A percentile compares a stretch with the other conserved stretches of the same genome.
These are phyloP conservation scores for Pholiota molesta DNA, from an alignment of 768 basidiomycete genomes.

Conservation along the genomic window DNA sequence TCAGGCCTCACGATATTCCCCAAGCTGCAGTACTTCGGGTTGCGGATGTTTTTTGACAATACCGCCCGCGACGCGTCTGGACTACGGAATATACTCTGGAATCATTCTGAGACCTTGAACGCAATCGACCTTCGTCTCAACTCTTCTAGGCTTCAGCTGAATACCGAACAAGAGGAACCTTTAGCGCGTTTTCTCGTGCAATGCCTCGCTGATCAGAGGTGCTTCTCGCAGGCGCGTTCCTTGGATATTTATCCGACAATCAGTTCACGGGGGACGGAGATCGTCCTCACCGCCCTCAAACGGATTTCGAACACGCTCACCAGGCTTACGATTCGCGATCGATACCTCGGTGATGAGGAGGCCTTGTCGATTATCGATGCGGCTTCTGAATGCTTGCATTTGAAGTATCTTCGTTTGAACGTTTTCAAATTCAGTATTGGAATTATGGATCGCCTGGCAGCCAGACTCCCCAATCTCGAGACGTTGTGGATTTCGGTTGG, in stretches of 20 bases:
- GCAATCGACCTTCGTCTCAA: conserved; percentile 42
- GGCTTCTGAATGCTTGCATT: background rate
- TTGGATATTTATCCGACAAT: background rate
- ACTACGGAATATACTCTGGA: conserved; percentile 34
- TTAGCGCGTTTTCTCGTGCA: background rate
- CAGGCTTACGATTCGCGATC: background rate
- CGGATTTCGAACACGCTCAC: background rate
- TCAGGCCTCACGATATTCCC: conserved; percentile 32
- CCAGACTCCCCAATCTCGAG: background rate
- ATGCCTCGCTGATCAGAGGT: background rate
- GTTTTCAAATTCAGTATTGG: background rate
- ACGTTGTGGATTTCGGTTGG: background rate
- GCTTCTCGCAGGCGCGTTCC: background rate
- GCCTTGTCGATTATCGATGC: background rate
- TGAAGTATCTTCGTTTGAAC: background rate
- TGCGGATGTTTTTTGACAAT: conserved; percentile 42
- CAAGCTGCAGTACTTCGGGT: conserved; percentile 31
- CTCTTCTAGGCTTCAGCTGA: conserved; percentile 32
- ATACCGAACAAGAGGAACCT: conserved; percentile 17
- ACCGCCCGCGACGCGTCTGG: conserved; percentile 39
- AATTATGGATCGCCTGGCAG: background rate
- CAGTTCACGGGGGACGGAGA: background rate
- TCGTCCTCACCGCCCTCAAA: background rate
- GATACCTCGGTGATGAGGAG: background rate
- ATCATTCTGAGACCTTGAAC: conserved; percentile 31